phyloP scores from a whole-genome alignment of 1,284 basidiomycete species.

The Puccinia novopanici region DNA sequence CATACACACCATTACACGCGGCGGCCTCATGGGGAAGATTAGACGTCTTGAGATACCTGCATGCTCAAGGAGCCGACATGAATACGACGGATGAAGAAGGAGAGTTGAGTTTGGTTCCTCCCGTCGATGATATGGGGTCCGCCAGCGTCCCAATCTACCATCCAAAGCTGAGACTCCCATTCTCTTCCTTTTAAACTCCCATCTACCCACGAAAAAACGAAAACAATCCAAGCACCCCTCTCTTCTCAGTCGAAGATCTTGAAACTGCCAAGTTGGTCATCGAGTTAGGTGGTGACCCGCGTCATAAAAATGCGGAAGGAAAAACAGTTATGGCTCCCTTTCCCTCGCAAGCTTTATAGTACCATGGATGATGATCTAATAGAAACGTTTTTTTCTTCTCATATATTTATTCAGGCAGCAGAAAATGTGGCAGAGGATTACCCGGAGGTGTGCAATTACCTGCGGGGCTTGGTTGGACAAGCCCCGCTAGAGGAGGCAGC shows the following conservation, averaged over 20 bases:
- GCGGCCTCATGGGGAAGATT: slow-evolving; percentile 86
- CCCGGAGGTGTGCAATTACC: slow-evolving; percentile 72
- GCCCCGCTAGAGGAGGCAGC: slow-evolving; percentile 54
- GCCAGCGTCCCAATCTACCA: neutral
- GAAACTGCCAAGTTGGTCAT: slow-evolving; percentile 77
- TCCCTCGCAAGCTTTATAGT: neutral
- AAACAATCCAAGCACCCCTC: slow-evolving; percentile 68
- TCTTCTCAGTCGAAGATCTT: slow-evolving; percentile 83
- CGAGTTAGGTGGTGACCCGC: slow-evolving; percentile 73
- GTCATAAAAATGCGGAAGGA: slow-evolving; percentile 70
- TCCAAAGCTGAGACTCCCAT: neutral
- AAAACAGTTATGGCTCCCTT: slow-evolving; percentile 65
- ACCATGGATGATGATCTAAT: slow-evolving; percentile 17
- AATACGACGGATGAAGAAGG: slow-evolving; percentile 82
- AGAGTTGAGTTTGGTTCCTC: slow-evolving; percentile 61
- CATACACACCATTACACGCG: slow-evolving; percentile 94
- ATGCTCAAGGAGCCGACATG: slow-evolving; percentile 78
- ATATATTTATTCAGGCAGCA: slow-evolving; percentile 66
- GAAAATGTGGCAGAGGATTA: slow-evolving; percentile 75
- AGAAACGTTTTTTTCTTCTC: neutral
- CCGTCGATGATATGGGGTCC: neutral
- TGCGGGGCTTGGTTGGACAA: slow-evolving; percentile 64
- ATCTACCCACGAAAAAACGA: neutral
- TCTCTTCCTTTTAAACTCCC: neutral
- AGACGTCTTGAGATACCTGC: slow-evolving; percentile 74